Evolutionary conservation across 306 rosid species (phyloP).

Genomic region (Senna siamea): DNA sequence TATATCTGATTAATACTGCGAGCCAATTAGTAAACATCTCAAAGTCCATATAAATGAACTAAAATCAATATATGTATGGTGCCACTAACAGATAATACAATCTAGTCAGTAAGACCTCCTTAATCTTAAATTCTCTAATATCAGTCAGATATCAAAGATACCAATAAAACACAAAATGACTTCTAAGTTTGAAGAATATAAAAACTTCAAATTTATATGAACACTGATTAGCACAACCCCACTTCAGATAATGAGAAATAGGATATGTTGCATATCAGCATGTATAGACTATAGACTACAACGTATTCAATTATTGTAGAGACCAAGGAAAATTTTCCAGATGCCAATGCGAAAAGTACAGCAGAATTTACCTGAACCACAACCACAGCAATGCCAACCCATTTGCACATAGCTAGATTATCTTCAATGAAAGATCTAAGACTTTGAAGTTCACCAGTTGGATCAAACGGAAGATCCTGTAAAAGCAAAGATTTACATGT

Average conservation of each 20-base stretch:
- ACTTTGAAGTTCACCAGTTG: conserved; percentile 77
- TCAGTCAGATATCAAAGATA: not conserved
- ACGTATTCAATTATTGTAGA: conserved; percentile 9
- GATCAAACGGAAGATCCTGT: conserved; percentile 91
- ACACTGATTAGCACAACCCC: not conserved
- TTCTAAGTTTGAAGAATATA: not conserved
- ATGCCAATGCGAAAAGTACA: conserved; percentile 24
- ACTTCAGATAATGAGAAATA: too few species aligned
- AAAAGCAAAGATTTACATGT: conserved; percentile 34
- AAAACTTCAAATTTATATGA: not conserved
- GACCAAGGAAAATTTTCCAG: conserved; percentile 22
- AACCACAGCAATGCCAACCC: conserved; percentile 75
- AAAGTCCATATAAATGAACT: conserved; percentile 2
- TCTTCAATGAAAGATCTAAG: conserved; percentile 69
- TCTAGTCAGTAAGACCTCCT: conserved; percentile 1
- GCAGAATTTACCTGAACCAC: conserved; percentile 66
- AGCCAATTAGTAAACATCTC: not conserved
- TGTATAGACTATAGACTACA: not conserved
- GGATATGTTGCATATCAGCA: not conserved
- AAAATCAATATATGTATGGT: conserved; percentile 27
- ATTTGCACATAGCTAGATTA: conserved; percentile 70
- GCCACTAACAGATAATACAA: not conserved
- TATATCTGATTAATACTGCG: not conserved
- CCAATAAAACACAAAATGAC: not conserved
- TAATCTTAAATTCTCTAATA: not conserved